A percentile compares a stretch with the other conserved stretches of the same genome.
Conservation (phyloP, 257 asterid genomes). For the Eustoma russellianum region DNA sequence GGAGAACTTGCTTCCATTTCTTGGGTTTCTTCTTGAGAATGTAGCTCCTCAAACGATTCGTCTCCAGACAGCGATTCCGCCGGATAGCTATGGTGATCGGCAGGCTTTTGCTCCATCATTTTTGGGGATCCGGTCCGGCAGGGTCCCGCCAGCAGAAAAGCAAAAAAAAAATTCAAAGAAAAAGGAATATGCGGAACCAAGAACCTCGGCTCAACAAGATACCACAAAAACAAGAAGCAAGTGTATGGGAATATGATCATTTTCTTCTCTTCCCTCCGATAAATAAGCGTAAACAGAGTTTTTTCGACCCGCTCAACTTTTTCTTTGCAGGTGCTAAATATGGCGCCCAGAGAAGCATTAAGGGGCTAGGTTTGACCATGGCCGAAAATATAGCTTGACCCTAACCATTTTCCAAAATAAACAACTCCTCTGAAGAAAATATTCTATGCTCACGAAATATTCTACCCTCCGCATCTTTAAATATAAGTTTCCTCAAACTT, state of each 20-base stretch:
- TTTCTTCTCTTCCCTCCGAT: not conserved
- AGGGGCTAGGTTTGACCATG: too few relatives aligned
- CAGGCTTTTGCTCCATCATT: slow-evolving; percentile 26
- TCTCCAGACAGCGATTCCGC: slow-evolving; percentile 4
- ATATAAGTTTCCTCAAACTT: too few relatives aligned
- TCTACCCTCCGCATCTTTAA: too few relatives aligned
- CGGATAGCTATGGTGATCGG: not conserved
- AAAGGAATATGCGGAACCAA: slow-evolving; percentile 13
- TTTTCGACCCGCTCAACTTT: not conserved
- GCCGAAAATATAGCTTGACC: too few relatives aligned
- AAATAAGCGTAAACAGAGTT: slow-evolving; percentile 3
- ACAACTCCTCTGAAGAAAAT: too few relatives aligned
- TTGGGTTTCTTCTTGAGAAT: slow-evolving; percentile 4
- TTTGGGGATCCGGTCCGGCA: slow-evolving; percentile 2
- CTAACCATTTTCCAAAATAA: too few relatives aligned
- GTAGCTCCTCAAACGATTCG: slow-evolving; percentile 8
- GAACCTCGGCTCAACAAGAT: not conserved
- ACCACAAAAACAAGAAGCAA: slow-evolving; percentile 2
- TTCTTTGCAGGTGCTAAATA: slow-evolving; percentile 3
- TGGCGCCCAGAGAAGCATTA: not conserved
- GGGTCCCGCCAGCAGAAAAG: slow-evolving; percentile 31
- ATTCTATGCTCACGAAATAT: too few relatives aligned
- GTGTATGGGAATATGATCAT: not conserved
- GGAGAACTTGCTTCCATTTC: slow-evolving; percentile 12
- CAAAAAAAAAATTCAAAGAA: too few relatives aligned